Evolutionary conservation across 768 basidiomycete genomes (phyloP), one percentile per base, ranked within the genome.

Genomic region (Pleurotus eryngii): DNA sequence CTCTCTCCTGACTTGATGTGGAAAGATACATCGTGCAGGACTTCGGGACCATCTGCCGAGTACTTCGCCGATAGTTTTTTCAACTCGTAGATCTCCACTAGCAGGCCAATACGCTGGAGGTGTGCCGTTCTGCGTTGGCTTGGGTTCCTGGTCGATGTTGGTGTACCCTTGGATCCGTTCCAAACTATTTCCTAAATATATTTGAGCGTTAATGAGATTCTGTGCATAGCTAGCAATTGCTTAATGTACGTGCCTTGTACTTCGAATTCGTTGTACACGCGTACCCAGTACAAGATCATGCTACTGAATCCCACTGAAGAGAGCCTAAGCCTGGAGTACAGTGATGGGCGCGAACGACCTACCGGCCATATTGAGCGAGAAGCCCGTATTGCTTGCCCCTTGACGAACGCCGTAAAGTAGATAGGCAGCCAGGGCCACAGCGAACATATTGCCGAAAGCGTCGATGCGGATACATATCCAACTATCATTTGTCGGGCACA

Each of bases 61-160:
- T 84, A 84, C 12, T 74, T 67, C 26, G 83, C 82, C n/a, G 73
- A 74, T 6, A 84, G 68, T 12, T 78, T 77, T 77, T 53, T 85
- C 78, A 4, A 82, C 77, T 4, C 70, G 65, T 27, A 85, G 70
- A 17, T 75, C 68, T 2, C 84, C 84, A 9, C 77, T 79, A 5
- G 81, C 70, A 1, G 84, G 83, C 83, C 84, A 86, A 47, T 80
- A 74, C 0, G 84, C 83, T 1, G 84, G 82, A 4, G 83, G 84
- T 42, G 68, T 68, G 48, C 76, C 77, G 5, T 60, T 60, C 15
- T 66, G 56, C 0, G 70, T 68, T 0, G 73, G 63, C 50, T 66
- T 62, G 0, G 73, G 68, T 60, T 82, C 79, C 46, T 76, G 74
- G 43, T 80, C 78, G 57, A 80, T 77, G 39, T 70, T 61, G 39